Evolutionary conservation across 2,329 filamentous ascomycete species (phyloP), one percentile per base, ranked within the genome.

Genomic region (Neopestalotiopsis sp.): DNA sequence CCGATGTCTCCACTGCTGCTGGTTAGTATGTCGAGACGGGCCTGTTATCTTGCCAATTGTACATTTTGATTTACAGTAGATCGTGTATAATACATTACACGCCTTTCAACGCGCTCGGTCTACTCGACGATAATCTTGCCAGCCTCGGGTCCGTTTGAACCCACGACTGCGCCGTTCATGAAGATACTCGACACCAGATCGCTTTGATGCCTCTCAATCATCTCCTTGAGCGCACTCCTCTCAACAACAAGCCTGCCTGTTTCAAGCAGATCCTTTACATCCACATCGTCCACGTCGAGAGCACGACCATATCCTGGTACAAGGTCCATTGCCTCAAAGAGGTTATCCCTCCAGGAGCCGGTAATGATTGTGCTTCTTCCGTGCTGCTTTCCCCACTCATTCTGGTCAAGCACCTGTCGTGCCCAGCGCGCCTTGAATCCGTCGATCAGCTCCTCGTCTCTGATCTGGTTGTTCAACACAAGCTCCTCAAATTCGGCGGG

Each of bases 261-360:
- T 84, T 96, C 93, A 73, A 99, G 83, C 72, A 99, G 81, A 79
- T 98, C 93, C 88, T 98, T 99, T 71, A 99, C 94, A 81, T 98
- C 96, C 45, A 99, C 94, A 71, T 97, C 92, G n/a, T 87, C 84
- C 69, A 91, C 85, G 68, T 89, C 87, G 74, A 94, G 83, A 9
- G 91, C 91, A 68, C 90, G 88, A 24, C 92, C 94, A 71, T 94
- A 88, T 76, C 88, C 83, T 9, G 87, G 88, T 71, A 91, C 81
- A 69, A 88, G 83, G 65, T 88, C 86, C 77, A 97, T 84, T 42
- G 91, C 90, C 49, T 86, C 86, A 73, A 90, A 91, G 63, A 98
- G 83, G 68, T 89, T 87, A 57, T 87, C 84, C 71, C 91, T 85
- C 74, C 82, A 81, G 68, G 86, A 83, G 40, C 84, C 85, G 1